Conservation (phyloP, 441 rosid species). For the Populus hybrid region DNA sequence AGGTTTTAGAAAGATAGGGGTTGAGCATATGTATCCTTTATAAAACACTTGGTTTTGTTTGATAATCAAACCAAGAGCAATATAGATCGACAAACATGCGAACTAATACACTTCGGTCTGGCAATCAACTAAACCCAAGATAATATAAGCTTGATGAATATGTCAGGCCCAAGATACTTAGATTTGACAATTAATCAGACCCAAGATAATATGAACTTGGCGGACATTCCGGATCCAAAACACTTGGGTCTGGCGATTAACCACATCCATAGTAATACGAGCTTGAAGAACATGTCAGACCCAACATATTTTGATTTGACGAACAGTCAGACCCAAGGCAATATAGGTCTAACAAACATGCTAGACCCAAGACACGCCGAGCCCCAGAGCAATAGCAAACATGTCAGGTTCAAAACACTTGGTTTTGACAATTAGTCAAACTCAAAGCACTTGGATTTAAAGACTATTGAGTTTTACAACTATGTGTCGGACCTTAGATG, state of each 20-base stretch:
- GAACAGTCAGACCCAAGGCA: no score
- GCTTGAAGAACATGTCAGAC: accelerated
- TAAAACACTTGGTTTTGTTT: no score
- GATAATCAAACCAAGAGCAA: no score
- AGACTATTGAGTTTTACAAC: no score
- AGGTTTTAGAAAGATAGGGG: no score
- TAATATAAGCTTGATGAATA: accelerated
- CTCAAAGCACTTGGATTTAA: no score
- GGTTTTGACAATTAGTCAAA: accelerated
- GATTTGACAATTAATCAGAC: accelerated
- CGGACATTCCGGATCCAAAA: accelerated
- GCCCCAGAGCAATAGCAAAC: no score
- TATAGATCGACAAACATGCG: no score
- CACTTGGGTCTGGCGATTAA: accelerated
- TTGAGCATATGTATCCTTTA: no score
- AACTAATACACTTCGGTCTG: accelerated
- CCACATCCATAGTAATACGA: accelerated
- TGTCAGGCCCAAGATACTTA: no score
- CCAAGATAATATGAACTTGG: accelerated
- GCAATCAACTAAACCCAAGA: accelerated
- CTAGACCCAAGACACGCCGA: accelerated
- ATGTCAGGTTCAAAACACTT: accelerated
- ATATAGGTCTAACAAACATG: no score
- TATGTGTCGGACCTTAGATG: no score
- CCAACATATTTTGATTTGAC: accelerated